Conservation (phyloP, 129 eudicot genomes). For the Cynara cardunculus region DNA sequence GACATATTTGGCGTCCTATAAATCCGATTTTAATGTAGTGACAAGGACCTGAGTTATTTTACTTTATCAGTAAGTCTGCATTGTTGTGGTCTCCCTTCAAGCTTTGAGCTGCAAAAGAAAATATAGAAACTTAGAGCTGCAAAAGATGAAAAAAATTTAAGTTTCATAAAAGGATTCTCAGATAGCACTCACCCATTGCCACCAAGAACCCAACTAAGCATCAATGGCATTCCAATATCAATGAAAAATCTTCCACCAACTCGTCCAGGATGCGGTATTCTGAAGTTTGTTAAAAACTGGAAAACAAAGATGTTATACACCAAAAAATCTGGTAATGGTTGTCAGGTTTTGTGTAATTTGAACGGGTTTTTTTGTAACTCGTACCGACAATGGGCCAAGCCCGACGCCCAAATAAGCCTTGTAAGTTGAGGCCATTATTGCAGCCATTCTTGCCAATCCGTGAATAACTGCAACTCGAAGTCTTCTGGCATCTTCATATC, state of each 20-base stretch:
- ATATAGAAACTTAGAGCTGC: neutral
- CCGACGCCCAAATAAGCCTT: constrained; percentile 97
- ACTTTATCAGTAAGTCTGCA: constrained; percentile 96
- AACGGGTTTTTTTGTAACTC: constrained; percentile 16
- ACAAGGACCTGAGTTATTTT: constrained; percentile 3
- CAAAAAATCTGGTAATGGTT: neutral
- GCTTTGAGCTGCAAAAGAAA: constrained; percentile 61
- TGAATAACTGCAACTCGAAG: constrained; percentile 90
- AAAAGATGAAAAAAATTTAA: neutral
- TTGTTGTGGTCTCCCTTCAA: constrained; percentile 77
- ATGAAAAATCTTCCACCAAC: constrained; percentile 92
- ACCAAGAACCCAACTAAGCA: constrained; percentile 97
- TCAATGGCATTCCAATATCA: constrained; percentile 84
- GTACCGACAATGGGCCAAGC: constrained; percentile 96
- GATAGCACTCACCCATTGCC: constrained; percentile 85
- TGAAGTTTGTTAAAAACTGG: constrained; percentile 87
- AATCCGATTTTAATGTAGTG: neutral
- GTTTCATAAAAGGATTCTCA: neutral
- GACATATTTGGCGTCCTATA: neutral
- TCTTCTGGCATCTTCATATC: constrained; percentile 84
- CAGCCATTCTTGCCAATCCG: constrained; percentile 98
- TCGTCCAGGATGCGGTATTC: constrained; percentile 98
- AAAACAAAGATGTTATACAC: constrained; percentile 10
- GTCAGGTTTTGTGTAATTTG: neutral
- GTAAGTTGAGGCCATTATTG: constrained; percentile 98